These are phyloP conservation scores for Petrea volubilis DNA, from an alignment of 257 asterid species.

Conservation along the genomic window DNA sequence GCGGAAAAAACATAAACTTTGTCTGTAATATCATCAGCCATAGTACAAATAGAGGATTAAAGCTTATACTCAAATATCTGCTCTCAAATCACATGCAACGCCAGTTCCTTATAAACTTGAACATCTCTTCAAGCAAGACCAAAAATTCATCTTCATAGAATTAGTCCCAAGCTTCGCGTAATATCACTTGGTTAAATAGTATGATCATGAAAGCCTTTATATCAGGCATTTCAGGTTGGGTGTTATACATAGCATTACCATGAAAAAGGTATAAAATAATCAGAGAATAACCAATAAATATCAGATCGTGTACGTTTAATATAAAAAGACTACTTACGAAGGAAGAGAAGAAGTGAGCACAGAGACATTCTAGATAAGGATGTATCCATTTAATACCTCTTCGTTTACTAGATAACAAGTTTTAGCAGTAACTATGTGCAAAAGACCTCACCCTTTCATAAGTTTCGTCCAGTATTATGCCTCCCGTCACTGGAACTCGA, in stretches of 20 bases:
- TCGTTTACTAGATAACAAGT: not conserved
- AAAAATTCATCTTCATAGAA: not conserved
- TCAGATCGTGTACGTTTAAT: not conserved
- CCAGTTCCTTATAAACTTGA: not conserved
- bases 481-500: constrained; percentile 92
- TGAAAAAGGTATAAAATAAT: too few species aligned
- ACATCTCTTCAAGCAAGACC: not conserved
- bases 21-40: not conserved
- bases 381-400: not conserved
- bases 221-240: not conserved
- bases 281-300: too few species aligned
- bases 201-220: not conserved
- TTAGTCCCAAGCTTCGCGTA: not conserved
- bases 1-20: not conserved
- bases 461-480: constrained; percentile 80
- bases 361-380: not conserved
- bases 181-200: not conserved
- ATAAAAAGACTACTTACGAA: not conserved
- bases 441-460: constrained; percentile 66
- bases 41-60: not conserved
- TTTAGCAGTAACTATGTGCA: not conserved
- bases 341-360: not conserved
- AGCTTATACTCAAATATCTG: not conserved
- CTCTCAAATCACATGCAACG: constrained; percentile 5
- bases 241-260: too few species aligned